A percentile compares a stretch with the other conserved stretches of the same genome.
phyloP scores from a whole-genome alignment of 768 basidiomycete species.

The Rubroboletus satanas region DNA sequence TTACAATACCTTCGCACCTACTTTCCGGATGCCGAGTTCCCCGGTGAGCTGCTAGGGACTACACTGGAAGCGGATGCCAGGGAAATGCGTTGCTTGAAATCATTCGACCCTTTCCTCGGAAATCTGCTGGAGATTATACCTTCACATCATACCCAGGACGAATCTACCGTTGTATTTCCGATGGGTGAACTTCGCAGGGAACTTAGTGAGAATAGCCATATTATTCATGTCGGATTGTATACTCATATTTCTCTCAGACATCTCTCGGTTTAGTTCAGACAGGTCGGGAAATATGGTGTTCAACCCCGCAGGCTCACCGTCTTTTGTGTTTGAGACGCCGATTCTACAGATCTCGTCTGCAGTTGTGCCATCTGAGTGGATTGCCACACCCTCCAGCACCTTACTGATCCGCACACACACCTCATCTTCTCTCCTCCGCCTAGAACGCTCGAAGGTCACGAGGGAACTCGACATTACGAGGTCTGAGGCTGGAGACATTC shows the following conservation, averaged over 20 bases:
- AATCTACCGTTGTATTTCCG: conserved; percentile 50
- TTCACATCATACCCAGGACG: conserved; percentile 22
- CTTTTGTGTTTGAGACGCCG: conserved; percentile 57
- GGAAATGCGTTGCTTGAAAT: conserved; percentile 30
- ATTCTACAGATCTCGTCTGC: conserved; percentile 59
- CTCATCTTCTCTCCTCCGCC: conserved; percentile 38
- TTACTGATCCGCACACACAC: conserved; percentile 46
- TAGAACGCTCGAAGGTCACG: conserved; percentile 23
- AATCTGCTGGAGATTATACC: conserved; percentile 47
- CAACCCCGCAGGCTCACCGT: conserved; percentile 38
- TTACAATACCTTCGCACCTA: conserved; percentile 67
- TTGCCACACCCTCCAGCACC: conserved; percentile 9
- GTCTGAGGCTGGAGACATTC: conserved; percentile 38
- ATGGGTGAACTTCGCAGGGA: conserved; percentile 57
- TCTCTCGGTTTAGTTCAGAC: conserved; percentile 39
- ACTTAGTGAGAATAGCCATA: conserved; percentile 49
- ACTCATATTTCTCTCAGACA: conserved; percentile 36
- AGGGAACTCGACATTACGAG: conserved; percentile 39
- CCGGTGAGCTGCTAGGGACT: conserved; percentile 60
- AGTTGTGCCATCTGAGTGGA: conserved; percentile 14
- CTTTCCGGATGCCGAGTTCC: conserved; percentile 72
- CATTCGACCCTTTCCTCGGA: conserved; percentile 57
- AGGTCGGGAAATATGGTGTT: conserved; percentile 17
- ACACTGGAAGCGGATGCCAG: conserved; percentile 48
- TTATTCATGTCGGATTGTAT: background rate